Conservation (phyloP, 139 green algal species). For the Trebouxia sp. region DNA sequence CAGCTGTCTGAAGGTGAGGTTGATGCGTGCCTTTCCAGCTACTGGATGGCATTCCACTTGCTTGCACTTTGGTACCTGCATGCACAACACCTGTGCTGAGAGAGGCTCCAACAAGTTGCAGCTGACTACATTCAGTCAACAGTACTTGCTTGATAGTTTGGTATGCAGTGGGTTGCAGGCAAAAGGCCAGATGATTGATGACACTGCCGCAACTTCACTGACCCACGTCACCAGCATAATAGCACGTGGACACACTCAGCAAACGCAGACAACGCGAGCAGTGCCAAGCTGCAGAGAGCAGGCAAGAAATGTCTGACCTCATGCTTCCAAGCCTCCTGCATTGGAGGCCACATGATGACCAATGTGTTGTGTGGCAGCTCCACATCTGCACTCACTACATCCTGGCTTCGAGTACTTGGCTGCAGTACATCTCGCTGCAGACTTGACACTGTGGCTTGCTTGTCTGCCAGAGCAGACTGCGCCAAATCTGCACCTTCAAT, state of each 20-base stretch:
- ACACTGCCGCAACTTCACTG: too few species aligned
- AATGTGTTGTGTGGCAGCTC: conserved; percentile 45
- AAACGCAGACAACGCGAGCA: too few species aligned
- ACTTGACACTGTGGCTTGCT: too few species aligned
- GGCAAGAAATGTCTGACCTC: conserved; percentile 12
- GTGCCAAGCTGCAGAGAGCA: neutral
- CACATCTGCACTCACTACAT: conserved; percentile 29
- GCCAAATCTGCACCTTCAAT: too few species aligned
- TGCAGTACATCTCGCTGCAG: neutral
- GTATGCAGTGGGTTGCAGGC: too few species aligned
- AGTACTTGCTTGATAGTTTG: too few species aligned
- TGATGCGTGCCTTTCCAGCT: conserved; percentile 36
- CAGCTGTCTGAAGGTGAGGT: conserved; percentile 44
- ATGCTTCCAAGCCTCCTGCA: conserved; percentile 46
- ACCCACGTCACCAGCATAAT: too few species aligned
- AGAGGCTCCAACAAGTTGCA: neutral
- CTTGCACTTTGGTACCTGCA: conserved; percentile 41
- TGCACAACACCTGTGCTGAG: neutral
- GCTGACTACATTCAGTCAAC: too few species aligned
- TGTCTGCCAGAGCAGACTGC: too few species aligned
- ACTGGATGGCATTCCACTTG: conserved; percentile 9
- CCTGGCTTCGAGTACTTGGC: neutral
- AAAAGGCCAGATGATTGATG: too few species aligned
- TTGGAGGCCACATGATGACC: conserved; percentile 41
- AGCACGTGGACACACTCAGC: too few species aligned